A percentile compares a stretch with the other conserved stretches of the same genome.
Evolutionary conservation across 2,329 filamentous ascomycete genomes (phyloP).

Genomic region (Verruconis gallopava): DNA sequence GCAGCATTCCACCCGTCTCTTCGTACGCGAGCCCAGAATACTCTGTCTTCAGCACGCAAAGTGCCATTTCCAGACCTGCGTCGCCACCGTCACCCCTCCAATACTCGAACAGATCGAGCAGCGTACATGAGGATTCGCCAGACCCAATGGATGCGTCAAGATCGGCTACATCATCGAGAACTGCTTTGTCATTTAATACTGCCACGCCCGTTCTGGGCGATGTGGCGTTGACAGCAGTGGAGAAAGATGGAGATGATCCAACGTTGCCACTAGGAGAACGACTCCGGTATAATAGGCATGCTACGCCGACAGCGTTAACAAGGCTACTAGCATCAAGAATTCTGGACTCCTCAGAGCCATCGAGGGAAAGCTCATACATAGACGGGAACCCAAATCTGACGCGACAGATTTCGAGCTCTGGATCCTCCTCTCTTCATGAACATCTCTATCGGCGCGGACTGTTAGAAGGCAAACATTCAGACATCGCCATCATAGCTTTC

Average conservation of each 20-base stretch:
- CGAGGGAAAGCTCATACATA: slow-evolving; percentile 29
- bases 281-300: slow-evolving; percentile 20
- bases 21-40: too few relatives aligned
- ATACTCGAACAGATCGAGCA: too few relatives aligned
- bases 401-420: neutral
- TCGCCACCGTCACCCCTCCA: too few relatives aligned
- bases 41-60: too few relatives aligned
- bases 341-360: slow-evolving; percentile 20
- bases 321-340: slow-evolving; percentile 32
- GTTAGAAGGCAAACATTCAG: slow-evolving; percentile 38
- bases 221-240: slow-evolving; percentile 24
- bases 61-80: too few relatives aligned
- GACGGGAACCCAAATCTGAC: slow-evolving; percentile 6
- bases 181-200: too few relatives aligned
- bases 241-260: slow-evolving; percentile 38
- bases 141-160: too few relatives aligned
- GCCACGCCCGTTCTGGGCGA: too few relatives aligned
- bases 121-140: too few relatives aligned
- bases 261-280: slow-evolving; percentile 25
- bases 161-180: too few relatives aligned
- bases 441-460: slow-evolving; percentile 41
- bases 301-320: slow-evolving; percentile 30
- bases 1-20: too few relatives aligned
- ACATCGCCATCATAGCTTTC: slow-evolving; percentile 42
- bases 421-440: slow-evolving; percentile 29